Evolutionary conservation across 2,329 filamentous ascomycete genomes (phyloP).

Genomic region (Catunica adiposa): DNA sequence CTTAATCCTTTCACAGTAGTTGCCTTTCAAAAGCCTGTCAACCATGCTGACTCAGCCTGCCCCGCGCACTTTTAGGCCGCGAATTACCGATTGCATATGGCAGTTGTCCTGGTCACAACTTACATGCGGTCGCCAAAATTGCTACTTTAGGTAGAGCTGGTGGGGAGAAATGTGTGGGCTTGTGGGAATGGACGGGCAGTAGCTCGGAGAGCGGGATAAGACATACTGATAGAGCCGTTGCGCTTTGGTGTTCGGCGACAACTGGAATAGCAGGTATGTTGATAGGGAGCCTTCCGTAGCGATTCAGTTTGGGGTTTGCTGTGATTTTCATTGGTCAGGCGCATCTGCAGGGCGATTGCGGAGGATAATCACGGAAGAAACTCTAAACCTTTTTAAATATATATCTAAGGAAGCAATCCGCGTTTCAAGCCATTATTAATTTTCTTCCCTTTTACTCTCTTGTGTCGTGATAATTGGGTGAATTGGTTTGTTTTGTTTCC

Average conservation of each 20-base stretch:
- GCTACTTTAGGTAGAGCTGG: neutral
- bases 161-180: neutral
- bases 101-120: neutral
- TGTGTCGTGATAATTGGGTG: neutral
- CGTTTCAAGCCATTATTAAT: neutral
- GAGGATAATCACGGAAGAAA: neutral
- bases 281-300: no score
- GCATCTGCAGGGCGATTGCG: neutral
- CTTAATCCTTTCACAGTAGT: neutral
- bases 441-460: neutral
- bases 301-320: neutral
- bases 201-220: neutral
- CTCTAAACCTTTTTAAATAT: neutral
- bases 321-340: neutral
- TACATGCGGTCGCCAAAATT: constrained; percentile 1
- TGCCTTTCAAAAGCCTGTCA: neutral
- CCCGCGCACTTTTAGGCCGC: neutral
- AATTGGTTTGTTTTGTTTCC: neutral
- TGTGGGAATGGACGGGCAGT: neutral
- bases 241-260: no score
- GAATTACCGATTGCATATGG: neutral
- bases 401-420: neutral
- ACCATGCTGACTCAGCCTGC: neutral
- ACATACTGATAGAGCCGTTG: neutral
- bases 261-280: no score